Evolutionary conservation across 2,329 filamentous ascomycete genomes (phyloP).

Genomic region (Colletotrichum falcatum): DNA sequence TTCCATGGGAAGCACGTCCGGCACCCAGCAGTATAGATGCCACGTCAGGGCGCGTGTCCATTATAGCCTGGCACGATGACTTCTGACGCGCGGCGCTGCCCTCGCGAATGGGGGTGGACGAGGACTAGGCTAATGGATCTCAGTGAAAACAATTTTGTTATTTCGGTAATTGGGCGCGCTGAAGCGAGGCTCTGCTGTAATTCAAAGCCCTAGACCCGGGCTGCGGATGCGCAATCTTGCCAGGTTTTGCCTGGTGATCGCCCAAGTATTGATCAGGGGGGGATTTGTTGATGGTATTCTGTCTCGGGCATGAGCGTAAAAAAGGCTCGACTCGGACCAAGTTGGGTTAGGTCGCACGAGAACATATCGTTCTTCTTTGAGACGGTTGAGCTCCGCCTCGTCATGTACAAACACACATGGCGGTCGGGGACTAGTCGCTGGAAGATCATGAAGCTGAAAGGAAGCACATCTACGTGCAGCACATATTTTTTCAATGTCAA

Average conservation of each 20-base stretch:
- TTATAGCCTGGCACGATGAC: neutral
- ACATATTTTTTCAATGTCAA: neutral
- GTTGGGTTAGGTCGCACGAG: neutral
- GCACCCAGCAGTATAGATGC: neutral
- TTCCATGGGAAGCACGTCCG: neutral
- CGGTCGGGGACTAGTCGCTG: neutral
- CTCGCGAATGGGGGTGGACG: neutral
- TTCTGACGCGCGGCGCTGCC: neutral
- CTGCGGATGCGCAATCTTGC: neutral
- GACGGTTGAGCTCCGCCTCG: neutral
- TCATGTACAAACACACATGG: neutral
- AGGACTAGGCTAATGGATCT: neutral
- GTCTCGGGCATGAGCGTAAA: no score
- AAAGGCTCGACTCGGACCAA: no score
- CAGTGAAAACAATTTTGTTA: neutral
- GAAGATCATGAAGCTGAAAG: neutral
- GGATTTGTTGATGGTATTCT: no score
- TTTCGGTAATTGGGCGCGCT: neutral
- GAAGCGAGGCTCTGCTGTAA: constrained; percentile 7
- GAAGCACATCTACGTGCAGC: no score
- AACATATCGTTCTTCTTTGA: neutral
- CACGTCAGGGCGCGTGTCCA: neutral
- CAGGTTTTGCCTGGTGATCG: neutral
- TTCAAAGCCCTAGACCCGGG: neutral
- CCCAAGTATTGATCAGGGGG: neutral